Evolutionary conservation across 139 green algal species (phyloP), one percentile per base, ranked within the genome.

Genomic region (Chlorella sp.): DNA sequence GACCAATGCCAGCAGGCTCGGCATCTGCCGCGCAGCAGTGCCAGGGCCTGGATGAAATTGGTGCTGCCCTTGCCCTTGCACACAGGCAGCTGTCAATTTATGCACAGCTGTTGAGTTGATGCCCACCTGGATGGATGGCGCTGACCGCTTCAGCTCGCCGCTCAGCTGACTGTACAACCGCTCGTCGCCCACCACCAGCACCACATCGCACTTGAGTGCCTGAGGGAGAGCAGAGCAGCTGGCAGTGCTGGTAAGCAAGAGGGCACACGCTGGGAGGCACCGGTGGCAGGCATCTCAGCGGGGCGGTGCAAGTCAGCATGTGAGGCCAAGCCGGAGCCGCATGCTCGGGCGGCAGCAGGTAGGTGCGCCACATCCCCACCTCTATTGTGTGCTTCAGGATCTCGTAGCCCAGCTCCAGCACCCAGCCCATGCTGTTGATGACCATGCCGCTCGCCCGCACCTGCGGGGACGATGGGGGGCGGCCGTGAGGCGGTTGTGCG

Each of bases 351-450:
- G 56, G 56, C 56, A 19, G 56, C 22, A 19, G 8, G 56, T 20
- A 92, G 91, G 82, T 91, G 91, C n/a, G n/a, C n/a, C n/a, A n/a
- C n/a, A 54, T 7, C 46, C 46, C 13, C 51, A 60, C 80, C 38
- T 84, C 54, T n/a, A 98, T 93, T 19, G 91, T 87, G 84, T 99
- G 91, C 43, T 96, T 80, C 44, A 99, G 88, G 76, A 99, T 93
- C 78, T 98, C 93, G 81, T 98, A 99, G 7, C 96, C 96, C 22
- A 96, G 85, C 36, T 92, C 96, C 9, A 98, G 94, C 9, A 98
- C 84, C 93, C 94, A 99, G 44, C 97, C 96, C 90, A 98, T 96
- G 13, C 95, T 98, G 93, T 99, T 99, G 80, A 98, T 90, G 28
- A 99, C 60, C 69, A 96, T 86, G 8, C 96, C 96, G 3, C 90